A percentile compares a stretch with the other conserved stretches of the same genome.
Evolutionary conservation across 2,329 filamentous ascomycete species (phyloP).

Genomic region (Passalora sequoiae): DNA sequence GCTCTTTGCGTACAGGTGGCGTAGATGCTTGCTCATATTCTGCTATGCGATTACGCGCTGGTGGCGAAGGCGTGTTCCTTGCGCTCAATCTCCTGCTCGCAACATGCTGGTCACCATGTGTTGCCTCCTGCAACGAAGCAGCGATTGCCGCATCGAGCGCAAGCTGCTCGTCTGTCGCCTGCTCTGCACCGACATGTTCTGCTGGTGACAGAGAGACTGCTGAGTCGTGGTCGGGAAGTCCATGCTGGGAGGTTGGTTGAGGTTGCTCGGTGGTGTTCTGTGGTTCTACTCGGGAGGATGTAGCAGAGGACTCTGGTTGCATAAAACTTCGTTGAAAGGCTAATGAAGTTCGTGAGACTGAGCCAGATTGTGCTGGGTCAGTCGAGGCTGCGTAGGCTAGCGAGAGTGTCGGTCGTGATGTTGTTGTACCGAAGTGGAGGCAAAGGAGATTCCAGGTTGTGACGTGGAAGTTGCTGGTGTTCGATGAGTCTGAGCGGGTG

Average conservation of each 20-base stretch:
- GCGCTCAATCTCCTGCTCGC: constrained; percentile 27
- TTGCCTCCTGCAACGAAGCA: constrained; percentile 24
- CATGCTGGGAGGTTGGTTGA: constrained; percentile 52
- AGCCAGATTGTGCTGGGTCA: constrained; percentile 51
- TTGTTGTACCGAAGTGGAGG: constrained; percentile 7
- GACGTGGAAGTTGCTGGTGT: constrained; percentile 1
- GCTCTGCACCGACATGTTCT: constrained; percentile 33
- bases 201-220: constrained; percentile 40
- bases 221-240: constrained; percentile 46
- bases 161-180: constrained; percentile 19
- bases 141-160: constrained; percentile 26
- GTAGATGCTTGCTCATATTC: constrained; percentile 50
- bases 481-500: no score
- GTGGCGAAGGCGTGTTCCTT: constrained; percentile 32
- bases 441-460: constrained; percentile 1
- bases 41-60: constrained; percentile 48
- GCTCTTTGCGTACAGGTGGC: constrained; percentile 37
- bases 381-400: constrained; percentile 34
- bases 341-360: constrained; percentile 45
- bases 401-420: constrained; percentile 10
- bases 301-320: constrained; percentile 56
- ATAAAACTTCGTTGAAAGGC: constrained; percentile 52
- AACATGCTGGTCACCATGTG: constrained; percentile 6
- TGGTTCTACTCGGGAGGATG: constrained; percentile 43
- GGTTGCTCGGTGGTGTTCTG: constrained; percentile 36